Evolutionary conservation across 176 grass and related monocot species (phyloP).

Genomic region (Paspalum notatum): DNA sequence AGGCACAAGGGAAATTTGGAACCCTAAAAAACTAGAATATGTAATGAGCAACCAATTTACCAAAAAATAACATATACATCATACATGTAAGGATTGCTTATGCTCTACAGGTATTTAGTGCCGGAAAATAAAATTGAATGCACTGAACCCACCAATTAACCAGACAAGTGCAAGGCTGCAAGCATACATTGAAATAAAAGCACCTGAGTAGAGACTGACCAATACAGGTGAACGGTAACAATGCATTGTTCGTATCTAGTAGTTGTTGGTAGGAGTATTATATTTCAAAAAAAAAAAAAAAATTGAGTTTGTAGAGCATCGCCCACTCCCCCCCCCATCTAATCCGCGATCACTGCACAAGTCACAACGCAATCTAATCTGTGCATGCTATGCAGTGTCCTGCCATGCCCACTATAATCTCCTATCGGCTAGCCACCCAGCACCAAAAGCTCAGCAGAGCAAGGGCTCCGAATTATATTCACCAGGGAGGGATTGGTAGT

Average conservation of each 20-base stretch:
- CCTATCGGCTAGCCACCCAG: neutral
- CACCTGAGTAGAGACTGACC: no score
- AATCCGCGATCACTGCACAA: neutral
- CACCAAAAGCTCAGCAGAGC: no score
- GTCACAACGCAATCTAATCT: neutral
- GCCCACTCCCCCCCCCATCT: neutral
- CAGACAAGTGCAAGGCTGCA: no score
- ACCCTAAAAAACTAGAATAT: neutral
- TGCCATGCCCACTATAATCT: neutral
- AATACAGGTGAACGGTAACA: neutral
- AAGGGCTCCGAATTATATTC: no score
- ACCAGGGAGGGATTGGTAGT: no score
- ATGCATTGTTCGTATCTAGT: neutral
- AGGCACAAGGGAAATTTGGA: neutral
- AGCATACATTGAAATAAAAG: no score
- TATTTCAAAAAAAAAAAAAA: no score
- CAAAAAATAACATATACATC: neutral
- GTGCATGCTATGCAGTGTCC: neutral
- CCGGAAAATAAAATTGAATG: no score
- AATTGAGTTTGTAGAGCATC: neutral
- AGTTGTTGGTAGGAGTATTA: neutral
- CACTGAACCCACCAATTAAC: no score
- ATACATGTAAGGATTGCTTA: neutral
- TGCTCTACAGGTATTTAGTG: neutral
- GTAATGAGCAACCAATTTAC: no score